Base-by-base conservation (phyloP, 495 filamentous ascomycete species). In the Monascus purpureus region DNA sequence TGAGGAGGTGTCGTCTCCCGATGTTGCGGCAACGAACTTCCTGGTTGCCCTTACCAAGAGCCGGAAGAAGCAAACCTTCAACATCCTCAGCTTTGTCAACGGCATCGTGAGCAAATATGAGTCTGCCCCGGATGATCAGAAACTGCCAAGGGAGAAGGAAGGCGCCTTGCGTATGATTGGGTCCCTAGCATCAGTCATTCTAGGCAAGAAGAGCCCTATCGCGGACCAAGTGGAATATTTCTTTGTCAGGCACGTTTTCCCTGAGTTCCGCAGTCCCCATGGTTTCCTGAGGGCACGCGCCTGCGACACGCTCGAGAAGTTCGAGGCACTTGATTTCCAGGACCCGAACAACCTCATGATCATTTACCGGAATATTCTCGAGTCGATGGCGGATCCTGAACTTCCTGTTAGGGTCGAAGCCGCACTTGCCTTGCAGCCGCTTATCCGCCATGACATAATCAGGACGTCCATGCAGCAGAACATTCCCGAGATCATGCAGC, bases 401-500 rank as follows among this genome's bases (percentile, higher is more conserved):
- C 64, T 97, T 8, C 90, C 90, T 6, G 90, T 97, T 8, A 74
- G 90, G 28, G 92, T 97, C 13, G 88, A 92, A 45, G 90, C 90
- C 9, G 85, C 90, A 17, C 74, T 97, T 29, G 92, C 90, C 25
- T 64, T 97, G 20, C 90, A 97, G 53, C 88, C 92, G 17, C 64
- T 97, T 28, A 96, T 97, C 41, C 72, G 90, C 31, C 90, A 97
- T 57, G 87, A 96, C 38, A 69, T 86, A 38, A 95, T 97, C 46
- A 79, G 86, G 17, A 76, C 71, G 13, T 84, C 77, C 40, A 96
- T 97, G 92, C 85, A 94, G 58, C 75, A 88, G 46, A 94, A 84
- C 53, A 97, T 97, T 33, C 86, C 92, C n/a, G 87, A 93, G 47
- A 95, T 97, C 50, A 97, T 97, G 90, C 90, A 97, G 57, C 86